A percentile compares a stretch with the other conserved stretches of the same genome.
Conservation (phyloP, 2,329 filamentous ascomycete genomes). For the Colletotrichum navitas region DNA sequence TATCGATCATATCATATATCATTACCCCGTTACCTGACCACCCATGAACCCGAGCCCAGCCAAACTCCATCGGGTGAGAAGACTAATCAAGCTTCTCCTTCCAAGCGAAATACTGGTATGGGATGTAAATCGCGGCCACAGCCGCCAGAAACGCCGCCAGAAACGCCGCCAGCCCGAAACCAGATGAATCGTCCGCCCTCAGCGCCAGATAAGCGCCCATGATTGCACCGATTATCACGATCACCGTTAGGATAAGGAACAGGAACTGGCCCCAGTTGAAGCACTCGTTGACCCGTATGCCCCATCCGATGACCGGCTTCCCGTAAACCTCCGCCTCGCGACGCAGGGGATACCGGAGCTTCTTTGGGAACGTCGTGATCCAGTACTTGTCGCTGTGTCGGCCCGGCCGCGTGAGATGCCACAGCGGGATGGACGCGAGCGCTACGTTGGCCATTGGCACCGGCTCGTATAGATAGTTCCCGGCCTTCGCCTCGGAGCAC, state of each 20-base stretch:
- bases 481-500: background rate
- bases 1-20: background rate
- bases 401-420: conserved; percentile 6
- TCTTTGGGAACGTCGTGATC: conserved; percentile 21
- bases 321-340: conserved; percentile 1
- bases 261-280: conserved; percentile 5
- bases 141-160: conserved; percentile 27
- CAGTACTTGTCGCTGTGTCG: conserved; percentile 24
- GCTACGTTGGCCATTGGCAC: conserved; percentile 18
- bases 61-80: background rate
- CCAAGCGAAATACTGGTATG: conserved; percentile 26
- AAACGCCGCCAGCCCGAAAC: conserved; percentile 7
- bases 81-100: conserved; percentile 16
- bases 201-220: conserved; percentile 7
- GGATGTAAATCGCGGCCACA: conserved; percentile 8
- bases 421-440: conserved; percentile 4
- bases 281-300: background rate
- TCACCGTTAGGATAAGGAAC: background rate
- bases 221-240: background rate
- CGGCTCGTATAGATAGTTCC: conserved; percentile 4
- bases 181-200: conserved; percentile 3
- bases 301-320: conserved; percentile 11
- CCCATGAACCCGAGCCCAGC: background rate
- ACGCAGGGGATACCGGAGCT: conserved; percentile 8
- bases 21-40: background rate